Base-by-base conservation (phyloP, 768 basidiomycete species). In the Rhizopogon vulgaris region DNA sequence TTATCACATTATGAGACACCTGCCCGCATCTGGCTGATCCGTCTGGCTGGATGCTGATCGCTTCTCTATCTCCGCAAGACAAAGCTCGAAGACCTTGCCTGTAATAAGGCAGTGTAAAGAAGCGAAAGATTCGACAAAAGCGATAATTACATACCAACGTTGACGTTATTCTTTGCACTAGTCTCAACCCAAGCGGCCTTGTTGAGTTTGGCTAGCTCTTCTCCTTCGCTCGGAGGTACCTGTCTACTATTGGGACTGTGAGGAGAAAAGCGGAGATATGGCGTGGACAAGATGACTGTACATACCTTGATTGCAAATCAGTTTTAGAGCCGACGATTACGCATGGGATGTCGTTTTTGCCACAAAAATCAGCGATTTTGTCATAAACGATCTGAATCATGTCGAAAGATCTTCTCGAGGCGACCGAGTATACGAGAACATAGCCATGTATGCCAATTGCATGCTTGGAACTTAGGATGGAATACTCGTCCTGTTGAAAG, bases 361-460 rank as follows among this genome's bases (percentile, higher is more conserved):
- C 93, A 57, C 85, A 86, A 64, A 90, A 94, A 69, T 90, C 82
- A 60, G 90, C 70, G 58, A 97, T 90, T 79, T 94, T 95, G 78
- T 96, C 88, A 63, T 95, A 87, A 46, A 96, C 80, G 63, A 90
- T 85, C 65, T 87, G 83, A 59, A 97, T 79, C 91, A 97, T 96
- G 60, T 97, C 87, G 75, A 96, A 97, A 8, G 90, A 93, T 61
- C 84, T 83, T 53, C 85, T 77, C 17, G 88, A 90, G 4, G 90
- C 80, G 69, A 98, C 92, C 3, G 90, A 90, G 74, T 97, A 99
- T 41, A 97, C 94, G 61, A 99, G 83, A 63, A 99, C 82, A 68
- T 90, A 99, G 64, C 95, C 95, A 64, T 99, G 94, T 61, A 95
- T 92, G 48, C 95, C 95, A 61, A 97, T 91, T 38, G 93, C 94